Evolutionary conservation across 116 monocot genomes (phyloP).

Genomic region (Iris pallida): DNA sequence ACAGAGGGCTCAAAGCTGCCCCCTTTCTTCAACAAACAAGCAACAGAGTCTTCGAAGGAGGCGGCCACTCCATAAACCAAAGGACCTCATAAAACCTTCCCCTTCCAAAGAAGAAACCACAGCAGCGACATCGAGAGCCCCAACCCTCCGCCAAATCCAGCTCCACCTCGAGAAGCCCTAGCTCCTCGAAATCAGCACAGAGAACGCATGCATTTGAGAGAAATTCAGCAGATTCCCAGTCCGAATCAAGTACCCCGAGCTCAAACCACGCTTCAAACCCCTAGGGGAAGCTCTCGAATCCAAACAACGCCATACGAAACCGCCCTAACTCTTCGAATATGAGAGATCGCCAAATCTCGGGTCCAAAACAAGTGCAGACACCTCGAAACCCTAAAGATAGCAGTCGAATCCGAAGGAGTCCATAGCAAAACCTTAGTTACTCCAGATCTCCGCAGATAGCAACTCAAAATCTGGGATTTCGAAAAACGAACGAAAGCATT

Average conservation of each 20-base stretch:
- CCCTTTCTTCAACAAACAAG: constrained; percentile 8
- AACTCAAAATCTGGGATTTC: background rate
- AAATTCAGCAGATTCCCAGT: too few species aligned
- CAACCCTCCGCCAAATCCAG: background rate
- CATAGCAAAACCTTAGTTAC: constrained; percentile 3
- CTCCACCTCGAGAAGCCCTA: background rate
- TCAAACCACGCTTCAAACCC: too few species aligned
- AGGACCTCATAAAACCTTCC: constrained; percentile 3
- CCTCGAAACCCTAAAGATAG: too few species aligned
- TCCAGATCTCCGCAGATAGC: background rate
- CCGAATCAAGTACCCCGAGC: too few species aligned
- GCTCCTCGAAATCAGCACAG: background rate
- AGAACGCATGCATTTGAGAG: too few species aligned
- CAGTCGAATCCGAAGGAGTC: too few species aligned
- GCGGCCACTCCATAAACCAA: constrained; percentile 2
- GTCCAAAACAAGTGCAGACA: too few species aligned
- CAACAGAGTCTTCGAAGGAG: constrained; percentile 1
- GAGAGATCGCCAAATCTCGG: too few species aligned
- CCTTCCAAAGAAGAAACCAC: constrained; percentile 4
- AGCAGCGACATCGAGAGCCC: background rate
- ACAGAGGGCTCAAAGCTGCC: constrained; percentile 1
- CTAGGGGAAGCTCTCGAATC: too few species aligned
- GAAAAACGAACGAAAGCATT: background rate
- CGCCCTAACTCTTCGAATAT: too few species aligned
- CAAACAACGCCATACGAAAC: too few species aligned